Base-by-base conservation (phyloP, 2,329 filamentous ascomycete genomes). In the Xylaria sp. region DNA sequence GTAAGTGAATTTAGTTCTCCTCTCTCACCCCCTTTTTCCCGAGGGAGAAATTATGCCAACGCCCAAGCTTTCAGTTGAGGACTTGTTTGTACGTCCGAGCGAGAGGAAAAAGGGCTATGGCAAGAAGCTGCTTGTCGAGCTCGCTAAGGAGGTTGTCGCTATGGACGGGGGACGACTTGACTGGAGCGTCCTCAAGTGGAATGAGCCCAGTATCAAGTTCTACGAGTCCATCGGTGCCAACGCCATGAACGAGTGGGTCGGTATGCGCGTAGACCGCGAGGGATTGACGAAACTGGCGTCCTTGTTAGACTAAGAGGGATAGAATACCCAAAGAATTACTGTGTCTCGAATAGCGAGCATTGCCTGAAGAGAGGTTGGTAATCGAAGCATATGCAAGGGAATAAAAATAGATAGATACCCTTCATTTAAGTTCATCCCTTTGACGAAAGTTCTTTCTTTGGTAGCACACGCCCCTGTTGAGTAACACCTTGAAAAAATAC, bases 161-260 rank as follows among this genome's bases (percentile, higher is more conserved):
- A 90, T 94, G 72, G 85, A 87, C 3, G 94, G 94, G 0, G 89
- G 86, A 7, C 85, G 95, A 67, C 81, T 98, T 64, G 94, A 98
- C 77, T 98, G 95, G 95, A 90, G 87, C 72, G 96, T 97, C 71
- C 81, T 97, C 75, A 95, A 93, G 82, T 97, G 94, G 94, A 98
- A 98, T 77, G 88, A 93, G 83, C 92, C 93, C 7, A 94, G 92
- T 79, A 92, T 98, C 82, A 85, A 90, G 74, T 97, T 98, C 77
- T 98, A 98, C 78, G 85, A 90, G 80, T 86, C 83, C 67, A 86
- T 90, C 61, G 92, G 93, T 0, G 92, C 92, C 1, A 84, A 81
- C 73, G 82, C 83, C 72, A 89, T 90, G 90, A 82, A 84, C 69
- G 90, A 92, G 67, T 95, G 92, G 92, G 86, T 93, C 17, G 88